A percentile compares a stretch with the other conserved stretches of the same genome.
Conservation (phyloP, 192 early-diverging fungal species). For the Entomortierella chlamydospora region DNA sequence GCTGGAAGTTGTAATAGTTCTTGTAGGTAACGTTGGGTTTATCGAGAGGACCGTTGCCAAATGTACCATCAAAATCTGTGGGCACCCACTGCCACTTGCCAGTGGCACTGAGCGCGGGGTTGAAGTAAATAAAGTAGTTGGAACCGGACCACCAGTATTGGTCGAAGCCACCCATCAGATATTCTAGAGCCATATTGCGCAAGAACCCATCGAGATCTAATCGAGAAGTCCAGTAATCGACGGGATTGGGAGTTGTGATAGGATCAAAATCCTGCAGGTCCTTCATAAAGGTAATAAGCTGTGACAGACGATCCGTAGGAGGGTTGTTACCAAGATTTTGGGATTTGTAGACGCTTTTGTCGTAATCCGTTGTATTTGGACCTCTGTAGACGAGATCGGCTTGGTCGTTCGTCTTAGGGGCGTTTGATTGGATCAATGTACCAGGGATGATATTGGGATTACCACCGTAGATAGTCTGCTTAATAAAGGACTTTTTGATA, state of each 20-base stretch:
- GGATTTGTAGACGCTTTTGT: conserved; percentile 8
- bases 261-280: conserved; percentile 48
- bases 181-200: conserved; percentile 55
- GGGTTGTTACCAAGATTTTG: conserved; percentile 18
- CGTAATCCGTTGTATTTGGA: conserved; percentile 20
- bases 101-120: conserved; percentile 24
- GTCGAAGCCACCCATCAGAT: conserved; percentile 56
- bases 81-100: conserved; percentile 49
- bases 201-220: conserved; percentile 48
- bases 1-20: conserved; percentile 21
- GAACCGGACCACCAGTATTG: conserved; percentile 38
- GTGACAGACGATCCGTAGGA: conserved; percentile 14
- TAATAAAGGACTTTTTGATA: conserved; percentile 54
- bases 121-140: conserved; percentile 46
- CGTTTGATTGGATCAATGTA: conserved; percentile 30
- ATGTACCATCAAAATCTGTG: conserved; percentile 60
- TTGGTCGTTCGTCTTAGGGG: not conserved
- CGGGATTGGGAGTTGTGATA: conserved; percentile 5
- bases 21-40: conserved; percentile 33
- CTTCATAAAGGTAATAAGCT: conserved; percentile 47
- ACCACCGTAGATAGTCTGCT: conserved; percentile 48
- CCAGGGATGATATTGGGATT: conserved; percentile 9
- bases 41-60: conserved; percentile 52
- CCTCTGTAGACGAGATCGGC: conserved; percentile 54
- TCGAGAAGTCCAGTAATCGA: conserved; percentile 33